Base-by-base conservation (phyloP, 2,329 filamentous ascomycete species). In the Cytospora piceicola region DNA sequence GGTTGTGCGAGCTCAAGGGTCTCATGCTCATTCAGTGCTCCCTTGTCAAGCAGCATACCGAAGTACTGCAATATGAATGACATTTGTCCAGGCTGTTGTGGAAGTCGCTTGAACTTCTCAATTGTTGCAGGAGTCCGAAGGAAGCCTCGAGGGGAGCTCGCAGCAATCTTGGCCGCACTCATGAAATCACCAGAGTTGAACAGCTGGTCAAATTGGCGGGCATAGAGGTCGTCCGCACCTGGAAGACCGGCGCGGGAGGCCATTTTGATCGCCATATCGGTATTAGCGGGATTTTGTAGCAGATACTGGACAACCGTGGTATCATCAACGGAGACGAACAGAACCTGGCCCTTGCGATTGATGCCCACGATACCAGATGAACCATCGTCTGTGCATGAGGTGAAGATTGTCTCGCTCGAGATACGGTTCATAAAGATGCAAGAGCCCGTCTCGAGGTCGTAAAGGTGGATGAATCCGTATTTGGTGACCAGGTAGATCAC, bases 341-440 rank as follows among this genome's bases (percentile, higher is more conserved):
- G 85, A 56, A 98, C 94, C 80, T 99, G 95, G 69, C 95, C 96
- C 82, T 97, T 97, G 74, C 96, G 90, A 82, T 99, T 99, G 76
- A 99, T 94, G 72, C 93, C 93, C 61, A 99, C 86, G 69, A 99
- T 90, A 72, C 96, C 96, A 55, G 90, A 88, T 22, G 93, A 96
- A 27, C 93, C 89, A 63, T 86, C 85, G 76, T 99, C 95, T 42
- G 89, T 82, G 56, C 92, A 90, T 24, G 94, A 97, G 30, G 94
- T 96, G 82, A 99, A 99, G 77, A 99, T 98, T 30, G 95, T 99
- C 77, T 99, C 95, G 82, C 93, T 97, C 39, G 95, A 99, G 74
- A 99, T 99, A 73, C 96, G 91, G 85, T 99, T 99, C 93, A 99
- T 96, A 86, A 97, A 99, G 76, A 99, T 95, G 77, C 93, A 96